phyloP scores from a whole-genome alignment of 768 basidiomycete species.

The Boletus reticulatus region DNA sequence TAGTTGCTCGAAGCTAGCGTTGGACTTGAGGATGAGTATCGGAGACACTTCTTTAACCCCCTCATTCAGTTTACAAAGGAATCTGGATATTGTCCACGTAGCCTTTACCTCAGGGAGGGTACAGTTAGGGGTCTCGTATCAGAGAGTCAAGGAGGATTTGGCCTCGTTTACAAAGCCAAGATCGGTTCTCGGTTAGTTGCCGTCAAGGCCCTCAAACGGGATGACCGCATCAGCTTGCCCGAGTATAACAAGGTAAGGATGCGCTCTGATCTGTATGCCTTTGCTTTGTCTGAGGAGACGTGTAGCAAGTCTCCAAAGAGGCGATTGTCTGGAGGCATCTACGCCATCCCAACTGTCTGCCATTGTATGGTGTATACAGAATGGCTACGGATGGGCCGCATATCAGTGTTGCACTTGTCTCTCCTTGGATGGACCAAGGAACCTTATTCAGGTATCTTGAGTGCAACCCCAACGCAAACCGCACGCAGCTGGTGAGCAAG shows the following conservation, averaged over 20 bases:
- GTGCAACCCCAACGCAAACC: slow-evolving; percentile 19
- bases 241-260: slow-evolving; percentile 19
- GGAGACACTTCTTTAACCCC: slow-evolving; percentile 14
- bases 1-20: slow-evolving; percentile 23
- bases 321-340: slow-evolving; percentile 35
- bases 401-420: slow-evolving; percentile 29
- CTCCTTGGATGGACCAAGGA: slow-evolving; percentile 40
- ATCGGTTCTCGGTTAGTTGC: slow-evolving; percentile 25
- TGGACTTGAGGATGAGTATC: slow-evolving; percentile 17
- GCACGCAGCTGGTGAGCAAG: slow-evolving; percentile 32
- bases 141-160: slow-evolving; percentile 20
- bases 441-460: slow-evolving; percentile 31
- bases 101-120: slow-evolving; percentile 7
- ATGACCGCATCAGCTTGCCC: neutral
- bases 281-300: neutral
- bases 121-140: slow-evolving; percentile 5
- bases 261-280: neutral
- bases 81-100: slow-evolving; percentile 18
- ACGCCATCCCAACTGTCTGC: slow-evolving; percentile 35
- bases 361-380: slow-evolving; percentile 32
- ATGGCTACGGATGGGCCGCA: slow-evolving; percentile 14
- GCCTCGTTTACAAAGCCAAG: slow-evolving; percentile 18
- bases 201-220: slow-evolving; percentile 19
- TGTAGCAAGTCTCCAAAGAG: slow-evolving; percentile 29
- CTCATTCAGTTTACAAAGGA: slow-evolving; percentile 20